A percentile compares a stretch with the other conserved stretches of the same genome.
Conservation (phyloP, 805 yeast species). For the Starmera pachycereana region DNA sequence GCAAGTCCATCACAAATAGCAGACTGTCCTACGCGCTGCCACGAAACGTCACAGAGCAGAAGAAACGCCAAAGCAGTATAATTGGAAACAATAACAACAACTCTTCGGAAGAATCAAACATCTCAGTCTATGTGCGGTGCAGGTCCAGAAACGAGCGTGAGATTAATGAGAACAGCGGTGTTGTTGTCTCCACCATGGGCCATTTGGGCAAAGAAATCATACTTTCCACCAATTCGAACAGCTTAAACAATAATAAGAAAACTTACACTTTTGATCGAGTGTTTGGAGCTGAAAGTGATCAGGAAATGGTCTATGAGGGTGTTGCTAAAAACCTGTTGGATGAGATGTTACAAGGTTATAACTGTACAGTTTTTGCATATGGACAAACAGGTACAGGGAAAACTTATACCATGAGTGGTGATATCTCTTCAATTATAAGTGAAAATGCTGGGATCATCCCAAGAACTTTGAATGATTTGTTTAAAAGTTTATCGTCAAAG, state of each 20-base stretch:
- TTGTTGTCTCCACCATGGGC: slow-evolving; percentile 41
- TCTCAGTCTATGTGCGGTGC: slow-evolving; percentile 47
- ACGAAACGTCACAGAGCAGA: too few species aligned
- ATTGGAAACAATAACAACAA: neutral
- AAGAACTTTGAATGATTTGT: slow-evolving; percentile 44
- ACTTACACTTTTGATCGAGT: slow-evolving; percentile 68
- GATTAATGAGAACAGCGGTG: slow-evolving; percentile 42
- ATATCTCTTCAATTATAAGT: slow-evolving; percentile 32
- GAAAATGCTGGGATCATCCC: slow-evolving; percentile 57
- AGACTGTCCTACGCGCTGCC: too few species aligned
- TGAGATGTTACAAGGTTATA: slow-evolving; percentile 65
- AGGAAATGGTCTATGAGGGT: slow-evolving; percentile 51
- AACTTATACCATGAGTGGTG: slow-evolving; percentile 68
- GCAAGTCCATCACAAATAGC: too few species aligned
- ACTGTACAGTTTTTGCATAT: slow-evolving; percentile 74
- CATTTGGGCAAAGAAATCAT: slow-evolving; percentile 35
- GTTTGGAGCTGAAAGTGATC: slow-evolving; percentile 75
- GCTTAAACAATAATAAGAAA: slow-evolving; percentile 22
- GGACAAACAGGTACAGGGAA: slow-evolving; percentile 89
- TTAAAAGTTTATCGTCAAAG: slow-evolving; percentile 32
- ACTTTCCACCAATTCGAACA: slow-evolving; percentile 29
- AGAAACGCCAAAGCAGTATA: too few species aligned
- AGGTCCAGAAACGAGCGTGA: slow-evolving; percentile 47
- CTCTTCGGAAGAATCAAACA: slow-evolving; percentile 24
- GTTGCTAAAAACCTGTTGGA: slow-evolving; percentile 46